Evolutionary conservation across 2,329 filamentous ascomycete species (phyloP).

Genomic region (Magnaporthiopsis incrustans): DNA sequence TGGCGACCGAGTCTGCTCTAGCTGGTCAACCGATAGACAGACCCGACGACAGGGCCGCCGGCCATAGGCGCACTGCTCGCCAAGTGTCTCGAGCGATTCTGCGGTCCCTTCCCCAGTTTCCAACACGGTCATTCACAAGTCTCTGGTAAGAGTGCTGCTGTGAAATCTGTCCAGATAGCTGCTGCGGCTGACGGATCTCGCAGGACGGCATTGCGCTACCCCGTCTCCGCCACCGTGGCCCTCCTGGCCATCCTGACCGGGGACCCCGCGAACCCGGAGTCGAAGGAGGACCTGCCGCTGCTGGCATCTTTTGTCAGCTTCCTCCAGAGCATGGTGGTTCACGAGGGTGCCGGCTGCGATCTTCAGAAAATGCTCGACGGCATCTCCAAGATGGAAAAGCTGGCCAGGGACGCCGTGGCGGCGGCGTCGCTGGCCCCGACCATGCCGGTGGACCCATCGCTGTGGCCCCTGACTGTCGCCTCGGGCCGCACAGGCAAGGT

Average conservation of each 20-base stretch:
- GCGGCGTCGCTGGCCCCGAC: neutral
- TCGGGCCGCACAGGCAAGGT: conserved; percentile 6
- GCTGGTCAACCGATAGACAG: neutral
- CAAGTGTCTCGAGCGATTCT: neutral
- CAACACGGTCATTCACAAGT: neutral
- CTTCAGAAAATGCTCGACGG: conserved; percentile 8
- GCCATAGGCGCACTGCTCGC: neutral
- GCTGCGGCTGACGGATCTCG: neutral
- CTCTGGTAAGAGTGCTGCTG: neutral
- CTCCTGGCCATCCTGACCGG: conserved; percentile 9
- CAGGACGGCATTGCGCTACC: conserved; percentile 5
- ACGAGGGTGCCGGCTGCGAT: neutral
- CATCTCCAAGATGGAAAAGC: conserved; percentile 6
- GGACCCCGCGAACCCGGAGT: conserved; percentile 7
- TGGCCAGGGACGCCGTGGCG: conserved; percentile 8
- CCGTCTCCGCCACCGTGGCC: conserved; percentile 8
- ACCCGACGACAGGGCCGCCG: neutral
- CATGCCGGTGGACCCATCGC: conserved; percentile 9
- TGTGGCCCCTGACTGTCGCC: conserved; percentile 7
- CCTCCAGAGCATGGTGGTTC: neutral
- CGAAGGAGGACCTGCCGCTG: neutral
- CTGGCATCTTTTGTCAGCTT: neutral
- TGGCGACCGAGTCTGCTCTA: neutral
- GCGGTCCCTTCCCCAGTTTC: neutral
- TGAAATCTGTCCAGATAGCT: neutral